Conservation (phyloP, 2,329 filamentous ascomycete genomes). For the Exophiala bonariae region DNA sequence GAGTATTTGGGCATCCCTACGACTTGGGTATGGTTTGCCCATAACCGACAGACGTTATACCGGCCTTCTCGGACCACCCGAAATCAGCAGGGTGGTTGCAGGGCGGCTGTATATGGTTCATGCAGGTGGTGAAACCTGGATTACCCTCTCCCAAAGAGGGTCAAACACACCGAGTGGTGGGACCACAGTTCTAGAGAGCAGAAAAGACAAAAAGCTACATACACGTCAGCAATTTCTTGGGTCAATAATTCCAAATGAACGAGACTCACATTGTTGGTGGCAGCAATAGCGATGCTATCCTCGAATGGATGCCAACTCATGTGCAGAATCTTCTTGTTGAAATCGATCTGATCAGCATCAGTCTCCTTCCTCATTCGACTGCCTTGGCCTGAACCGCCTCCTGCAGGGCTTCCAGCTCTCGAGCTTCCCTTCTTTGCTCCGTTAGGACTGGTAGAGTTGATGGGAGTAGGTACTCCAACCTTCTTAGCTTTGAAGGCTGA, state of each 20-base stretch:
- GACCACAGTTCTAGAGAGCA: constrained; percentile 54
- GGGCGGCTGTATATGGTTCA: too few species aligned
- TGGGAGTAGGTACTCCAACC: constrained; percentile 94
- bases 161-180: too few species aligned
- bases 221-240: constrained; percentile 2
- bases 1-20: too few species aligned
- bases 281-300: constrained; percentile 98
- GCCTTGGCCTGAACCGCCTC: constrained; percentile 69
- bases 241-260: background rate
- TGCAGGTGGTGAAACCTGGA: too few species aligned
- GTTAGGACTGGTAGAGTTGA: constrained; percentile 79
- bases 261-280: constrained; percentile 92
- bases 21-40: too few species aligned
- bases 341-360: constrained; percentile 98
- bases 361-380: constrained; percentile 99
- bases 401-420: constrained; percentile 82
- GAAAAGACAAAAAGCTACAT: constrained; percentile 74
- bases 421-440: constrained; percentile 80
- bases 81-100: too few species aligned
- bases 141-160: too few species aligned
- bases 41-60: too few species aligned
- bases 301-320: constrained; percentile 99
- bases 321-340: constrained; percentile 99
- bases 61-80: too few species aligned
- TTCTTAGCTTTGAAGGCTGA: constrained; percentile 99